phyloP scores from a whole-genome alignment of 768 basidiomycete species.

The Daedaleopsis sinensis region DNA sequence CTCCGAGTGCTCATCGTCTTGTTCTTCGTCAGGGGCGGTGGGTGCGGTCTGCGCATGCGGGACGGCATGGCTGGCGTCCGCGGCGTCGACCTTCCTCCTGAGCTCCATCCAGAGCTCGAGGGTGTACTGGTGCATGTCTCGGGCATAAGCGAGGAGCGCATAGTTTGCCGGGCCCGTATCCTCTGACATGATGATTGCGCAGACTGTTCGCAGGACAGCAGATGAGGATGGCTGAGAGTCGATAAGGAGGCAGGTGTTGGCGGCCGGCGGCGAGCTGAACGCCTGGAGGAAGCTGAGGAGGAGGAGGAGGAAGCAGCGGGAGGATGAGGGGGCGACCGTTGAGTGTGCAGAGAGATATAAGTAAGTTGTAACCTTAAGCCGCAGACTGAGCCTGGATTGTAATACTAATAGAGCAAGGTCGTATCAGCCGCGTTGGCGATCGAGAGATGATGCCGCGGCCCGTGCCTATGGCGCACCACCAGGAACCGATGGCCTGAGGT shows the following conservation, averaged over 20 bases:
- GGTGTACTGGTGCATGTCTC: constrained; percentile 26
- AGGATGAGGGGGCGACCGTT: not conserved
- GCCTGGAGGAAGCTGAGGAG: no score
- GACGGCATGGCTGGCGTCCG: not conserved
- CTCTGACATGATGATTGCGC: constrained; percentile 10
- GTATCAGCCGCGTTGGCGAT: not conserved
- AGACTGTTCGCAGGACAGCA: not conserved
- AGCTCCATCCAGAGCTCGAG: constrained; percentile 22
- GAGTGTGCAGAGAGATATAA: not conserved
- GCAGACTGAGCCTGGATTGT: no score
- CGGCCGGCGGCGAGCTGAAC: not conserved
- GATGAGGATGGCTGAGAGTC: not conserved
- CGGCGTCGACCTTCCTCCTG: constrained; percentile 11
- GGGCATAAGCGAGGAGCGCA: constrained; percentile 24
- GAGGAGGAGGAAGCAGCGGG: not conserved
- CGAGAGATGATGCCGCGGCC: not conserved
- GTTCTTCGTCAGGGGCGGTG: not conserved
- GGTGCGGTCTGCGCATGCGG: not conserved
- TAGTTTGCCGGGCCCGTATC: constrained; percentile 1
- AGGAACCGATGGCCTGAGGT: not conserved
- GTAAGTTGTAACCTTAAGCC: not conserved
- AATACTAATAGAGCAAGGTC: not conserved
- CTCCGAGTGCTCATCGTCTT: not conserved
- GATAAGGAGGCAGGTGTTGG: not conserved
- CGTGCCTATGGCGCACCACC: not conserved